Base-by-base conservation (phyloP, 805 yeast genomes). In the Spathaspora arborariae region DNA sequence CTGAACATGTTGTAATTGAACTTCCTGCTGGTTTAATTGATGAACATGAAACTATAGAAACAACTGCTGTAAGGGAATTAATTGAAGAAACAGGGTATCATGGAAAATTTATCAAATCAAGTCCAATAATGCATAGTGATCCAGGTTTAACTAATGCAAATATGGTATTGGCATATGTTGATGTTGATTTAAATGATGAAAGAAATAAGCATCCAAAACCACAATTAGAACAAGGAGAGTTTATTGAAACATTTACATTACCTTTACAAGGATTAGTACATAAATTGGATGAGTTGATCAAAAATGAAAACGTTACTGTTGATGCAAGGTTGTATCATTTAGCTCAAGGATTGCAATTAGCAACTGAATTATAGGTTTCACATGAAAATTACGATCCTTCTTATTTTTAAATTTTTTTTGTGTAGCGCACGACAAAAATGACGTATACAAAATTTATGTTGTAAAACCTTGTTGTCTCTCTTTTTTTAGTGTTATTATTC, bases 11-110 rank as follows among this genome's bases (percentile, higher is more conserved):
- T 6, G 85, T 95, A 58, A 82, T 92, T 51, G 99, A 92, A 65
- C 77, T 91, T 62, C 99, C 99, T 1, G 99, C 99, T 0, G 99
- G 99, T 0, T 72, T 92, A 51, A 78, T 94, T 37, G 99, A 92
- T 63, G 88, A 91, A 1, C 76, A 80, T 44, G 98, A 94, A 63
- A 63, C 84, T 1, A 65, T 88, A 21, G 90, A 82, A 53, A 65
- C 78, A 4, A 89, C 97, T 34, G 98, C 99, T 0, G 72, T 83
- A 45, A 77, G 99, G 51, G 99, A 92, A 63, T 68, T 92, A 52
- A 77, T 78, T 42, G 99, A 92, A 64, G 99, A 92, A 60, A 91
- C 98, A 0, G 99, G 99, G 0, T 91, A 86, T 61, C 70, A 83
- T 39, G 97, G 97, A 6, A 78, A 67, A 38, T 83, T 81, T 41